A percentile compares a stretch with the other conserved stretches of the same genome.
Evolutionary conservation across 768 basidiomycete species (phyloP).

Genomic region (Tulasnella sp.): DNA sequence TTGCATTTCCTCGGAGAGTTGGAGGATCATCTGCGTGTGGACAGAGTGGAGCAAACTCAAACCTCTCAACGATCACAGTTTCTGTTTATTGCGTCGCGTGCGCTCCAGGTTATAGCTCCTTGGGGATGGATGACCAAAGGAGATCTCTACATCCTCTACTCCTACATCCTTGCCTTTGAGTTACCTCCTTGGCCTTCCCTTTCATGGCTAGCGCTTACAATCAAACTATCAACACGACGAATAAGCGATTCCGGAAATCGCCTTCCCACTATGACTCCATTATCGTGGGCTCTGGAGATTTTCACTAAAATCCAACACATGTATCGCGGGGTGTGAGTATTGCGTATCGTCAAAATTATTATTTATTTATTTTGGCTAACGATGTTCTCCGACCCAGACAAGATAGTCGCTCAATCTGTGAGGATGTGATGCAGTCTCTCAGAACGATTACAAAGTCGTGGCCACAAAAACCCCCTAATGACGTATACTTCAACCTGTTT

Average conservation of each 20-base stretch:
- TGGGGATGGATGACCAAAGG: conserved; percentile 15
- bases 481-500: not conserved
- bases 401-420: not conserved
- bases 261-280: not conserved
- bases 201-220: not conserved
- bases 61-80: not conserved
- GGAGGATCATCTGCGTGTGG: not conserved
- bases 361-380: not conserved
- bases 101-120: not conserved
- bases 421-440: conserved; percentile 2
- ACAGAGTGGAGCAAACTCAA: not conserved
- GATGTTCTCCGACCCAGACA: not conserved
- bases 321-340: not conserved
- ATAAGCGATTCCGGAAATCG: not conserved
- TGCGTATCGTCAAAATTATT: not conserved
- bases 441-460: not conserved
- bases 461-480: conserved; percentile 5
- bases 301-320: not conserved
- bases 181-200: not conserved
- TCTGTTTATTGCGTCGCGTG: not conserved
- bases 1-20: not conserved
- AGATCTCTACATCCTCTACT: conserved; percentile 1
- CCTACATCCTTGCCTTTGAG: conserved; percentile 3
- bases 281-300: not conserved
- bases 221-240: conserved; percentile 7